Evolutionary conservation across 163 green algal genomes (phyloP).

Genomic region (Volvox carteri): DNA sequence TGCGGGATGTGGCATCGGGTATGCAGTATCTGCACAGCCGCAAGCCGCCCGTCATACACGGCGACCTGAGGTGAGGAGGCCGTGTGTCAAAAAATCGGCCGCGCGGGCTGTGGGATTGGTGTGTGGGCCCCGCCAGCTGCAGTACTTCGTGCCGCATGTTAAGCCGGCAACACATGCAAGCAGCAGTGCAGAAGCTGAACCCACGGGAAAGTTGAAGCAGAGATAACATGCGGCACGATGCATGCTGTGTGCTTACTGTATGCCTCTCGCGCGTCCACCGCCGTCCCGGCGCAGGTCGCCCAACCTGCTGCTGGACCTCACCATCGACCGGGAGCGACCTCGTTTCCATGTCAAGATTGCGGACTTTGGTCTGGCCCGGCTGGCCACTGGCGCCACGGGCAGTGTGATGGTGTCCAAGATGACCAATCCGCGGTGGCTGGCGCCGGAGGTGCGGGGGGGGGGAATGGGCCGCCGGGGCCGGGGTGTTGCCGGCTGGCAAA

Average conservation of each 20-base stretch:
- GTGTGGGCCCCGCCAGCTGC: no score
- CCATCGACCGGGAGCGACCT: constrained; percentile 67
- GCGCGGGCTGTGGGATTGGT: no score
- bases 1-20: constrained; percentile 69
- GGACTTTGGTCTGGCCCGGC: constrained; percentile 72
- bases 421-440: constrained; percentile 75
- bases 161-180: no score
- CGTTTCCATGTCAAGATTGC: constrained; percentile 76
- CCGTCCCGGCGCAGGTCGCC: constrained; percentile 67
- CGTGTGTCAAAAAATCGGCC: no score
- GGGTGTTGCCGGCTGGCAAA: no score
- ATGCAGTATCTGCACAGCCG: constrained; percentile 78
- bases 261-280: no score
- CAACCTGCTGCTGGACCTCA: constrained; percentile 78
- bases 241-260: no score
- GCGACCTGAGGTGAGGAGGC: constrained; percentile 69
- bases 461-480: no score
- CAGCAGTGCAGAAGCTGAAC: no score
- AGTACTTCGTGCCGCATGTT: no score
- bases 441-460: constrained; percentile 69
- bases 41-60: constrained; percentile 71
- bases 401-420: constrained; percentile 64
- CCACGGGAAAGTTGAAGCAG: no score
- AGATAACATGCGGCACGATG: no score
- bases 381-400: background rate